Evolutionary conservation across 805 yeast genomes (phyloP), one percentile per base, ranked within the genome.

Genomic region (Saccharomycopsis javanensis): DNA sequence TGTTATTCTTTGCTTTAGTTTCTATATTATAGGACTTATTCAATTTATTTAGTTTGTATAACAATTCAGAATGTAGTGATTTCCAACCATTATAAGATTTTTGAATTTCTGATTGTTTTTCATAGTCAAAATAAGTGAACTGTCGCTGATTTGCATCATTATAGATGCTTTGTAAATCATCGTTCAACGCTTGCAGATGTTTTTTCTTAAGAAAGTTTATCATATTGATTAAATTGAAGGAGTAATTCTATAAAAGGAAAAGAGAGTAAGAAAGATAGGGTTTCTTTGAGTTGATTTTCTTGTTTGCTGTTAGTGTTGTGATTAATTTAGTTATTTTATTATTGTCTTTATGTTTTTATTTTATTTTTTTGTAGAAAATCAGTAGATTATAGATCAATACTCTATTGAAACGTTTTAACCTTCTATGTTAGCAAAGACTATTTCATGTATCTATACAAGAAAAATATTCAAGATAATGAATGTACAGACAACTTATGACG

Each of bases 71-170:
- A 61, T 83, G 88, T n/a, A 86, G 69, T 1, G 82, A 73, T 62
- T 82, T 85, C 91, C 92, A 85, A 2, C 91, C 91, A 59, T 78
- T 79, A 20, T 84, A 69, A 1, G 90, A 86, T 16, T 77, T 80
- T 53, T 74, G 78, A 50, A 75, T 67, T 20, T 77, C 74, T 34
- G 75, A 72, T 18, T 73, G 71, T 58, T 85, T 85, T 64, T 86
- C 90, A 18, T 81, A 66, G 3, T 80, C 74, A 53, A 82, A 65
- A 67, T 83, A 80, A 60, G 75, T 72, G 54, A 85, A 73, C 3
- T 88, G 77, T 59, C 72, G 74, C 63, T 79, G 79, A 53, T 88
- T 85, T 53, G 80, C 74, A 59, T 81, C 85, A 61, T 80, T 77
- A 68, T 85, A 85, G 1, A 84, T 68, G 54, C 78, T 82, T 51